Base-by-base conservation (phyloP, 2,329 filamentous ascomycete species). In the Aspergillus sojae region DNA sequence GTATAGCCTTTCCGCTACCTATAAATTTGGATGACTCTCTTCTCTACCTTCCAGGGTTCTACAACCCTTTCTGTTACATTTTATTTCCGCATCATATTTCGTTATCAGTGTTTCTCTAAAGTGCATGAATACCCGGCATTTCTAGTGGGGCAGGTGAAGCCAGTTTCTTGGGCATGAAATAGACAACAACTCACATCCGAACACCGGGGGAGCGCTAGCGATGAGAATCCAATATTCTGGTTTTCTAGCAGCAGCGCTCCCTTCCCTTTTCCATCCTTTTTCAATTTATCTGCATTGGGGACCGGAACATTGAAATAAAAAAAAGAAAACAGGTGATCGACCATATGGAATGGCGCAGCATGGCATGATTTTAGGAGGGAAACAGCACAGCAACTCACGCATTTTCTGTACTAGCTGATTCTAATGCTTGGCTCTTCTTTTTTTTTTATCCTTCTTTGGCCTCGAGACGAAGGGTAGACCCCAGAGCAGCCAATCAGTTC, bases 101-200 rank as follows among this genome's bases (percentile, higher is more conserved):
- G n/a, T 19, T 26, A 23, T 55, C 36, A 26, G 5, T 23, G 21
- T 19, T 14, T 39, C 41, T 2, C 30, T 55, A 21, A 26, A 39
- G 32, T n/a, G 52, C 52, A 55, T 55, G 30, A 55, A 55, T 39
- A 55, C 52, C 30, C 52, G 34, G 52, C 32, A 55, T 55, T 36
- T 39, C 52, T 36, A 34, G 32, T 55, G 39, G 34, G 52, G 6
- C 52, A 55, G 34, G 30, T 39, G 32, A 55, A 53, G 32, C 26
- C 52, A 23, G 5, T 39, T 26, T 36, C n/a, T 55, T 26, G 21
- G 32, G 52, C 52, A 55, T 55, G 52, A 55, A 41, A 39, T 55
- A 55, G 52, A 55, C 52, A 23, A 36, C 32, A 26, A 55, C 52
- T n/a, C 39, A 23, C 45, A 48, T 26, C 23, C 23, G 43, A 48